Percentiles rank a stretch among this genome's conserved stretches.
These are phyloP conservation scores for Amborella trichopoda DNA, from an alignment of 164 flowering plant species.

Conservation along the genomic window DNA sequence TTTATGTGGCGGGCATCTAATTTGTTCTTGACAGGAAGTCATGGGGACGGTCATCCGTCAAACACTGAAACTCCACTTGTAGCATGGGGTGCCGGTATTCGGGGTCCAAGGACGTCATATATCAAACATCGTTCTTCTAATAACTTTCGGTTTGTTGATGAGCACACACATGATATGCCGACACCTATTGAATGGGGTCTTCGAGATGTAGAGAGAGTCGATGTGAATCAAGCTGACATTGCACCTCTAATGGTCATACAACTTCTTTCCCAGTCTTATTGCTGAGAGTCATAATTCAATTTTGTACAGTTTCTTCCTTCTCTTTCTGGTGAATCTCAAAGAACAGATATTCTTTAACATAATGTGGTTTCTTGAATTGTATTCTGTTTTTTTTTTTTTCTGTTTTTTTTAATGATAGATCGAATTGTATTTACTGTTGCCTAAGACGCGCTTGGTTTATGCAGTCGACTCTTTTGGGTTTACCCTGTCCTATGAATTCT, in stretches of 20 bases:
- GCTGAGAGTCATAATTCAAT: too few relatives aligned
- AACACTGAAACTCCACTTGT: constrained; percentile 96
- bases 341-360: too few relatives aligned
- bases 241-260: constrained; percentile 81
- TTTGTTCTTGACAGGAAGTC: constrained; percentile 62
- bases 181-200: constrained; percentile 94
- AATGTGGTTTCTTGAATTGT: constrained; percentile 2
- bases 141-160: constrained; percentile 67
- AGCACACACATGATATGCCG: constrained; percentile 76
- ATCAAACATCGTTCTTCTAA: constrained; percentile 28
- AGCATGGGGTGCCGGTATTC: constrained; percentile 95
- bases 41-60: constrained; percentile 96
- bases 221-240: constrained; percentile 98
- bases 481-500: constrained; percentile 88
- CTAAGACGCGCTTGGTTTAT: constrained; percentile 18
- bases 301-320: too few relatives aligned
- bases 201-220: constrained; percentile 59
- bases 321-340: too few relatives aligned
- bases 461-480: constrained; percentile 88
- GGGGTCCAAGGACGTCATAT: constrained; percentile 37
- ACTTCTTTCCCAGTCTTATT: too few relatives aligned
- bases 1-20: background rate
- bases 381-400: background rate
- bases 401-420: background rate
- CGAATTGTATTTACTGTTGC: background rate